Base-by-base conservation (phyloP, 768 basidiomycete species). In the Boletus rubropictus region DNA sequence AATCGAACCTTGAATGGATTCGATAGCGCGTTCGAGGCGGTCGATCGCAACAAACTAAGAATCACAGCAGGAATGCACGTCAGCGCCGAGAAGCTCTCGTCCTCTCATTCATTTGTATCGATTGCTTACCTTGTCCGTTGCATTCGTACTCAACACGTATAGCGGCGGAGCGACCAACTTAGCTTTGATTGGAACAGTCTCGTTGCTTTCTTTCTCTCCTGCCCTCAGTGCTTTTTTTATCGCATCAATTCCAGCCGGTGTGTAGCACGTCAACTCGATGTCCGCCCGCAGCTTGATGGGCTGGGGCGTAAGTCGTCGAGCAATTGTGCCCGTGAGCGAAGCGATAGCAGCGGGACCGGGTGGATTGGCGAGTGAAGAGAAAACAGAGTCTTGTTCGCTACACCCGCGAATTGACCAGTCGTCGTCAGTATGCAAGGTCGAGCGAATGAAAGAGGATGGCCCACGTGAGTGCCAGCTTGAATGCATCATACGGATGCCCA, bases 231-330 rank as follows among this genome's bases (percentile, higher is more conserved):
- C 94, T 43, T 82, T 84, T 70, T 91, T 91, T 70, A 99, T 97
- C 5, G 95, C 93, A 58, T 96, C 91, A 64, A 99, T 97, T 8
- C 96, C 95, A 6, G 89, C 81, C 28, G 92, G 93, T 1, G 86
- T 86, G 66, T 96, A 99, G 68, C 95, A 98, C 33, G 93, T 96
- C 37, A 99, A 71, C 69, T 98, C 93, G 59, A 99, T 89, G 69
- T 99, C 96, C 4, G 96, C 93, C 57, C 96, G 90, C 33, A 99
- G 80, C 72, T 97, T 99, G 76, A 99, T 94, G 5, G 96, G 93
- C 66, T 99, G 96, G 2, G 96, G 96, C 0, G 96, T 99, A 32
- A 98, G 75, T 11, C 96, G 85, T 36, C 93, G 85, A 7, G 94
- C 93, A 61, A 99, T 96, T 18, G 91, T 95, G 46, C 77, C 68